These are phyloP conservation scores for Dioszegia hungarica DNA, from an alignment of 768 basidiomycete genomes.

Conservation along the genomic window DNA sequence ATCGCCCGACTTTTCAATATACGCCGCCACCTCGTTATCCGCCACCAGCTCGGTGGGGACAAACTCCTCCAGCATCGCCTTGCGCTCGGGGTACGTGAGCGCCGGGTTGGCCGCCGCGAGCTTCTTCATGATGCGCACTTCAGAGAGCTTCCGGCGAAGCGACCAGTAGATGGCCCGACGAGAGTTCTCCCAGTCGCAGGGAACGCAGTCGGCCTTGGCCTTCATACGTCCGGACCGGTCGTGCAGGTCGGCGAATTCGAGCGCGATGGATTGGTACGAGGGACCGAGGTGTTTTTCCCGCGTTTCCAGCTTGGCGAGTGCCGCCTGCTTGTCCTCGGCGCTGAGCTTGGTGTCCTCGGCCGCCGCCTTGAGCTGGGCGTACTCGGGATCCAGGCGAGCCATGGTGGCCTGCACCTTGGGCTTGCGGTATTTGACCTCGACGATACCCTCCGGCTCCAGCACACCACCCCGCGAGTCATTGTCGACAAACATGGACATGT, in stretches of 20 bases:
- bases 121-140: conserved; percentile 51
- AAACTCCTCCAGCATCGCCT: conserved; percentile 61
- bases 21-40: conserved; percentile 34
- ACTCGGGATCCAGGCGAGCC: conserved; percentile 85
- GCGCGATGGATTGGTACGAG: conserved; percentile 86
- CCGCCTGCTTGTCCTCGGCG: conserved; percentile 67
- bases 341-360: conserved; percentile 70
- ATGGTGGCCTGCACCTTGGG: conserved; percentile 85
- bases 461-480: conserved; percentile 94
- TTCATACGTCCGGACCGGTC: conserved; percentile 95
- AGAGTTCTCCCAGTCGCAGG: conserved; percentile 80
- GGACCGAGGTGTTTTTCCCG: conserved; percentile 79
- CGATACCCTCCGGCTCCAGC: conserved; percentile 87
- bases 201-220: conserved; percentile 89
- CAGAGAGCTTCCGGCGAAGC: conserved; percentile 55
- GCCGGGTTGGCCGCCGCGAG: conserved; percentile 70
- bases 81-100: conserved; percentile 63
- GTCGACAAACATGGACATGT: conserved; percentile 99
- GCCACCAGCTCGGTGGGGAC: conserved; percentile 47
- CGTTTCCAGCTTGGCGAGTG: conserved; percentile 63
- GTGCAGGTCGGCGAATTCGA: conserved; percentile 93
- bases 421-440: conserved; percentile 75
- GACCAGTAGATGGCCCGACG: conserved; percentile 93
- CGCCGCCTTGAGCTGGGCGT: conserved; percentile 71
- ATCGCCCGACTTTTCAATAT: conserved; percentile 31